Evolutionary conservation across 2,329 filamentous ascomycete genomes (phyloP).

Genomic region (Aureobasidium subglaciale): DNA sequence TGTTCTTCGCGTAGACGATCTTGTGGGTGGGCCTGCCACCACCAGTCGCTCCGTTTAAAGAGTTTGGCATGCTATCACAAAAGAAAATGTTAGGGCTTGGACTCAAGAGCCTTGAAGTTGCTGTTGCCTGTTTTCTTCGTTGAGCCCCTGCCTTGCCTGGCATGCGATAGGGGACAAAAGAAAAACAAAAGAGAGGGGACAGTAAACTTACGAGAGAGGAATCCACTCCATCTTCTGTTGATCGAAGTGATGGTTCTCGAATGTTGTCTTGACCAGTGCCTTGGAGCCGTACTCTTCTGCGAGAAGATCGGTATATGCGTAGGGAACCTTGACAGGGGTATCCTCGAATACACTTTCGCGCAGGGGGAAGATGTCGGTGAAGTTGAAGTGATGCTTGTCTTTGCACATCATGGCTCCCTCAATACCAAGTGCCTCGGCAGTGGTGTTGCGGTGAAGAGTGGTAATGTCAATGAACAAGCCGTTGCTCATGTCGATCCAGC

Average conservation of each 20-base stretch:
- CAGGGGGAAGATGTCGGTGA: conserved; percentile 51
- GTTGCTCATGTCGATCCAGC: conserved; percentile 54
- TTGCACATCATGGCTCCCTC: conserved; percentile 48
- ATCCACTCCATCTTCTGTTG: conserved; percentile 26
- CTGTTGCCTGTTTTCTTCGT: neutral
- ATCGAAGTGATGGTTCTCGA: conserved; percentile 38
- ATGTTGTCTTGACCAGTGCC: conserved; percentile 41
- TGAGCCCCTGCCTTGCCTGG: conserved; percentile 9
- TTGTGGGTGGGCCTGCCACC: neutral
- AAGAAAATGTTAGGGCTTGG: neutral
- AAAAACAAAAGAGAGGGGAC: neutral
- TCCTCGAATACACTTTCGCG: conserved; percentile 49
- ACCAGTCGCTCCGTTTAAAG: neutral
- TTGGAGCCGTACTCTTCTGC: conserved; percentile 48
- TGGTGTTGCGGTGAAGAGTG: conserved; percentile 43
- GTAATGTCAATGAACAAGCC: conserved; percentile 58
- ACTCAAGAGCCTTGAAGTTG: neutral
- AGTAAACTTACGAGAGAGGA: conserved; percentile 17
- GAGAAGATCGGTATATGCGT: conserved; percentile 48
- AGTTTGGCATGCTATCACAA: neutral
- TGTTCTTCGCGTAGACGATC: conserved; percentile 3
- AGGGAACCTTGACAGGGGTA: conserved; percentile 48
- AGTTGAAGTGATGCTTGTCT: conserved; percentile 48
- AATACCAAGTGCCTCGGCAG: conserved; percentile 32
- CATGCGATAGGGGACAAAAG: neutral